phyloP scores from a whole-genome alignment of 768 basidiomycete genomes.

The Leccinum truebloodii region DNA sequence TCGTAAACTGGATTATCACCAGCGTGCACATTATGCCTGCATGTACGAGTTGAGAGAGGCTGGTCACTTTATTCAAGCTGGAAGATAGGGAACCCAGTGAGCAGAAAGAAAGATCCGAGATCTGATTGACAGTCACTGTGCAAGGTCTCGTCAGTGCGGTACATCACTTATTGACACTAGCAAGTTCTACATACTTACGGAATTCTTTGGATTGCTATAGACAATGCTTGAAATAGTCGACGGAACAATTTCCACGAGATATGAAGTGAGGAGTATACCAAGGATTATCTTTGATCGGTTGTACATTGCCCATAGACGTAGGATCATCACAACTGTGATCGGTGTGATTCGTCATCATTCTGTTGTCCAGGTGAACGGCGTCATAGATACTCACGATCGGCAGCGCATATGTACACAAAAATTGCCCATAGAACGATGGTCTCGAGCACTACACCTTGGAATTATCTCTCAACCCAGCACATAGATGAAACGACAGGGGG shows the following conservation, averaged over 20 bases:
- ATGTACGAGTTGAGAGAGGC: not conserved
- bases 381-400: not conserved
- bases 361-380: not conserved
- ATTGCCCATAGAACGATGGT: not conserved
- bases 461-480: not conserved
- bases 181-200: too few relatives aligned
- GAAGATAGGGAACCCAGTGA: not conserved
- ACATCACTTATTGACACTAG: not conserved
- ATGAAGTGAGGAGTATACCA: not conserved
- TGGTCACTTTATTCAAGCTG: not conserved
- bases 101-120: not conserved
- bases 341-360: not conserved
- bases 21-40: not conserved
- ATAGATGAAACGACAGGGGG: too few relatives aligned
- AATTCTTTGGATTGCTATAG: not conserved
- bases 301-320: not conserved
- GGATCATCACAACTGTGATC: not conserved
- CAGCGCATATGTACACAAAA: not conserved
- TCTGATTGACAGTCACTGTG: not conserved
- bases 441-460: not conserved
- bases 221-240: not conserved
- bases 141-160: not conserved
- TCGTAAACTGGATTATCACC: not conserved
- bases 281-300: not conserved
- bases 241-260: not conserved